Evolutionary conservation across 2,329 filamentous ascomycete genomes (phyloP), one percentile per base, ranked within the genome.

Genomic region (Botrytis hyacinthi): DNA sequence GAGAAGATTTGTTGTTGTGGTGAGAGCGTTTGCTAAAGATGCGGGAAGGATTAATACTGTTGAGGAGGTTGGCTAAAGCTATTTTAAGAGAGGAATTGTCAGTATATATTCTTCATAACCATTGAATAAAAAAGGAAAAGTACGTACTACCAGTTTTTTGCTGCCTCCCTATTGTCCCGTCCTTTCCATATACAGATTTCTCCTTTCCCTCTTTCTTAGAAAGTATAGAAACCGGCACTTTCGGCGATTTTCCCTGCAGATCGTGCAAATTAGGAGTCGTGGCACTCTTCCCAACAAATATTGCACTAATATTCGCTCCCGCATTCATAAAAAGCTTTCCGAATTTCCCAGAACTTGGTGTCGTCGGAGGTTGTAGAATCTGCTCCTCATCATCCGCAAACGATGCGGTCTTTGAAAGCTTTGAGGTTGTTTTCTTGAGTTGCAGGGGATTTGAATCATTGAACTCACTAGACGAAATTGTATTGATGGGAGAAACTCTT

Each of bases 251-350:
- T 1, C 26, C 26, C 26, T 54, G 51, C 26, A 18, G 35, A 57
- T 68, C 35, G 16, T 20, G 46, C 51, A 37, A 37, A 57, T 57
- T 12, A 18, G 16, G 9, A 7, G 35, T 37, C 5, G n/a, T 54
- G 14, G 14, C 51, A 42, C 18, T 32, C 35, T 68, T 68, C 12
- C 65, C 65, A 6, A 68, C 65, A 29, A 68, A 68, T 54, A 57
- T 54, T 1, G 65, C 65, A 68, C 65, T 57, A 32, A 68, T 68
- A 42, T 68, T 68, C 18, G 65, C 46, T 42, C 65, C 35, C 16
- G 65, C 65, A 32, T 68, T 54, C 48, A 42, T 54, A n/a, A 68
- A 68, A 3, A 68, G 51, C 16, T 48, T 54, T 8, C 65, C 48
- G 2, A 68, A 3, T 20, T 57, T 68, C 6, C 26, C n/a, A 68